Evolutionary conservation across 768 basidiomycete species (phyloP).

Genomic region (Lactarius trivialis): DNA sequence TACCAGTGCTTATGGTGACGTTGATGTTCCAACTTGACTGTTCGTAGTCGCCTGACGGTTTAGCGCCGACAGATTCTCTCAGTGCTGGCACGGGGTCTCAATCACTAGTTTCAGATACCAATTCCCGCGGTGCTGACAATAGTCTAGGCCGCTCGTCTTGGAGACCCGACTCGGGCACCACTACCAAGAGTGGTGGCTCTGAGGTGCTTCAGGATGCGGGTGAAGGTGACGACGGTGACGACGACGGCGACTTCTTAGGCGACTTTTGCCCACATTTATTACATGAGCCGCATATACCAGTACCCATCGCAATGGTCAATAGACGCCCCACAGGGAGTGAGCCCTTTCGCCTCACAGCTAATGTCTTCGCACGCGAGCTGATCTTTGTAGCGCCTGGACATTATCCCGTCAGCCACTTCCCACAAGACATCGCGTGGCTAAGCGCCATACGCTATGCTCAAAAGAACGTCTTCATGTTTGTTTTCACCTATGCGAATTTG

Average conservation of each 20-base stretch:
- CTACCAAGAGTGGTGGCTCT: not conserved
- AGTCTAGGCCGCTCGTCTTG: not conserved
- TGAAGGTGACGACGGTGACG: slow-evolving; percentile 19
- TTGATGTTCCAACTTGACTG: not conserved
- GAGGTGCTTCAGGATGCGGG: not conserved
- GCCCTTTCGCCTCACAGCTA: slow-evolving; percentile 11
- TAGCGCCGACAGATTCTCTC: not conserved
- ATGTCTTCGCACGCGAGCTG: not conserved
- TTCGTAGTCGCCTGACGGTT: not conserved
- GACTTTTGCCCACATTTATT: slow-evolving; percentile 59
- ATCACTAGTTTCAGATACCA: not conserved
- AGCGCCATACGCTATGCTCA: slow-evolving; percentile 54
- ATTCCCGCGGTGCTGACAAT: not conserved
- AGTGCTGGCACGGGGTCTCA: not conserved
- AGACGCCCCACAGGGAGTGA: slow-evolving; percentile 51
- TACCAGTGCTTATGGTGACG: not conserved
- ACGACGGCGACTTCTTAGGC: slow-evolving; percentile 28
- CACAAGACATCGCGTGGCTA: slow-evolving; percentile 66
- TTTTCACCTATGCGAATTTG: not conserved
- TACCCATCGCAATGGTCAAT: slow-evolving; percentile 63
- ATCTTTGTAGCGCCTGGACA: slow-evolving; percentile 36
- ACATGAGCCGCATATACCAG: slow-evolving; percentile 48
- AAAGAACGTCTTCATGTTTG: slow-evolving; percentile 57
- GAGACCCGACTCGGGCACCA: not conserved
- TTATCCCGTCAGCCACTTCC: slow-evolving; percentile 39